Base-by-base conservation (phyloP, 306 rosid species). In the Purshia tridentata region DNA sequence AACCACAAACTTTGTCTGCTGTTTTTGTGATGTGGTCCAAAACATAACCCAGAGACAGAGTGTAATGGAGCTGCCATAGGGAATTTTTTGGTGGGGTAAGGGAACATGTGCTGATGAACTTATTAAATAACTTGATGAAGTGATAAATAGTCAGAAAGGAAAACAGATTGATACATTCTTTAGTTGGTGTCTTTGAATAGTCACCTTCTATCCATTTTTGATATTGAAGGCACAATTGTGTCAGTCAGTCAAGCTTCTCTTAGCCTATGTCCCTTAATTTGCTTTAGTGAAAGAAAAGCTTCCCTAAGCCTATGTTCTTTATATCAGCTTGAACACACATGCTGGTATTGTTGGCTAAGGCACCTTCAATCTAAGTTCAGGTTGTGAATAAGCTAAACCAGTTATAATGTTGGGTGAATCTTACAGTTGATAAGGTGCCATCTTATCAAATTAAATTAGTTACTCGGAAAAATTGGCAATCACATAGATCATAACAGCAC, bases 41-140 rank as follows among this genome's bases (percentile, higher is more conserved):
- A 64, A 64, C 51, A 64, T 5, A 41, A 44, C 39, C 35, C 69
- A 45, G 4, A 42, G 37, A 44, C 51, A 20, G 16, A 15, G 64
- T 48, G 37, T 37, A 49, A 18, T 35, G 47, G 64, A 54, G 74
- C 74, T 69, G 39, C 76, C 58, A 54, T 39, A 66, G 50, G 54
- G 67, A 56, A 22, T 9, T 50, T 23, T 23, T 37, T 14, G 69
- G 75, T 39, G 65, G 69, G 57, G 41, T 48, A 1, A 60, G 74
- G 75, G 70, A 48, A 70, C 75, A 59, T 49, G 19, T 61, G 35
- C 45, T 37, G 20, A 18, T 62, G 67, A 62, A 42, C 41, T 4
- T 41, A 69, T 4, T 51, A 60, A 23, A 69, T 46, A 69, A 44
- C 64, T 50, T 61, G 35, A 40, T 41, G 40, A 62, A 50, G 45